Percentiles rank a stretch among this genome's conserved stretches.
phyloP scores from a whole-genome alignment of 768 basidiomycete species.

The Kwoniella europaea region DNA sequence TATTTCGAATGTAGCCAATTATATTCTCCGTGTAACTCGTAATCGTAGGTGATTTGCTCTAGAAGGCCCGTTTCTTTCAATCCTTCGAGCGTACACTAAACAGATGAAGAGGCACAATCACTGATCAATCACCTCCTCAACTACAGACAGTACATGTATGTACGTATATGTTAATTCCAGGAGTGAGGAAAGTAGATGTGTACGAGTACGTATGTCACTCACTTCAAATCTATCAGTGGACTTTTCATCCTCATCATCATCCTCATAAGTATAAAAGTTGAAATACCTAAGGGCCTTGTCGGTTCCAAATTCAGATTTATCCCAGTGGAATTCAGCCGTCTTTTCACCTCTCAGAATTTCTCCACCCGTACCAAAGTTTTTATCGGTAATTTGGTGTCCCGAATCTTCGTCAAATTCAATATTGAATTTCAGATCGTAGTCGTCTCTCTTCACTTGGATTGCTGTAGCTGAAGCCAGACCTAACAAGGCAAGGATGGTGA shows the following conservation, averaged over 20 bases:
- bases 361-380: neutral
- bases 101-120: neutral
- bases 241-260: neutral
- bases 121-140: neutral
- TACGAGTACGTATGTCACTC: neutral
- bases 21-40: neutral
- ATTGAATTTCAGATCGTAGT: neutral
- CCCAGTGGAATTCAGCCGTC: neutral
- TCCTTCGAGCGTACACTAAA: neutral
- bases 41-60: neutral
- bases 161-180: neutral
- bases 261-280: conserved; percentile 11
- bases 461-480: neutral
- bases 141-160: too few relatives aligned
- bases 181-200: neutral
- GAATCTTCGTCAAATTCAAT: conserved; percentile 7
- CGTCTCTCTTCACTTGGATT: neutral
- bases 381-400: neutral
- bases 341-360: neutral
- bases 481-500: neutral
- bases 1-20: conserved; percentile 8
- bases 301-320: neutral
- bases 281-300: neutral
- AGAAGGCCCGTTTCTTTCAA: neutral
- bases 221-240: neutral